Evolutionary conservation across 2,329 filamentous ascomycete genomes (phyloP), one percentile per base, ranked within the genome.

Genomic region (Exophiala lecanii-corni): DNA sequence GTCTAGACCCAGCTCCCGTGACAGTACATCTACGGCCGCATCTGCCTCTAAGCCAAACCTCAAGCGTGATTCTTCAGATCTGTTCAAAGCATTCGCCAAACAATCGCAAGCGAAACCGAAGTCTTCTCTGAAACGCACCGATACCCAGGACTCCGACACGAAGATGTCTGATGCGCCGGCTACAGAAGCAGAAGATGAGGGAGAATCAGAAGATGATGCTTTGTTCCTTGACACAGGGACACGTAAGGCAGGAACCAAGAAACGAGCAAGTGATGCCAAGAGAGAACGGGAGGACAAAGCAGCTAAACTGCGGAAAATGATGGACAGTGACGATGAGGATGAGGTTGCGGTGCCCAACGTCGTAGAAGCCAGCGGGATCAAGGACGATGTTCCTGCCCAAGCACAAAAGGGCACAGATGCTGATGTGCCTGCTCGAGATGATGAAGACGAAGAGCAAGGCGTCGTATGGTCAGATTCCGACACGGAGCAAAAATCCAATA

Each of bases 241-340:
- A 25, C 55, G 57, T 12, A 45, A 64, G 63, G 9, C 63, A 58
- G 51, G 55, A 23, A 62, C 64, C 2, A 67, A 69, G 25, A 57
- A 57, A 37, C 42, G 55, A 30, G 9, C 42, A 5, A 55, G 47
- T 28, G 51, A 55, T 12, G 43, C 36, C 9, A 50, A 47, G 38
- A 46, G 46, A 38, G 51, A 53, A 30, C 50, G 50, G 12, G 53
- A 56, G 56, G 79, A 85, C 43, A 75, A 81, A 17, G 76, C 85
- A 56, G 82, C 81, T 39, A 76, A 74, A 50, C 64, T 89, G 36
- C 74, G 74, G 42, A 76, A 79, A 55, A 88, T 89, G 83, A 88
- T 89, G 84, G 84, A 88, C 41, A 73, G 77, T 28, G 81, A 84
- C 60, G 49, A 48, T n/a, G 70, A 74, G 0, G 66, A 69, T 9